phyloP scores from a whole-genome alignment of 2,329 filamentous ascomycete genomes.

The Phyllosticta citriasiana region DNA sequence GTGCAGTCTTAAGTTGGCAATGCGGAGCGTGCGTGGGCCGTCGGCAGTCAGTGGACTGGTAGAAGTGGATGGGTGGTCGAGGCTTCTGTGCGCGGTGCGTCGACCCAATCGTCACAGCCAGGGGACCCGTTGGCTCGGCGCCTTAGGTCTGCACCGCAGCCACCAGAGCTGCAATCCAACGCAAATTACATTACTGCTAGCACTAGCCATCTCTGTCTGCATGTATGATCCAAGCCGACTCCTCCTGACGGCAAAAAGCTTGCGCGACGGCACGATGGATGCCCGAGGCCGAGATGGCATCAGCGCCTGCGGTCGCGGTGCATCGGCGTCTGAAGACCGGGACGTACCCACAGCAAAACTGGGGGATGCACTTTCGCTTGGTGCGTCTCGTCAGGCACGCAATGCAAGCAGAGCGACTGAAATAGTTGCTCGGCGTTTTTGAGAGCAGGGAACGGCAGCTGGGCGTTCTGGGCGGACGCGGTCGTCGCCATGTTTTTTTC shows the following conservation, averaged over 20 bases:
- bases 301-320: background rate
- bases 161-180: too few species aligned
- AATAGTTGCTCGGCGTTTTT: background rate
- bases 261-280: background rate
- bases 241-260: too few species aligned
- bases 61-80: background rate
- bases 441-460: background rate
- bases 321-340: background rate
- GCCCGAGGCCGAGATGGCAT: background rate
- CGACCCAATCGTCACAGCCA: background rate
- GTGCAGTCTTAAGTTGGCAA: background rate
- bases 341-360: background rate
- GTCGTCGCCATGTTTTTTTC: background rate
- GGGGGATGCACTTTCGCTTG: background rate
- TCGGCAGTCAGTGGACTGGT: background rate
- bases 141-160: too few species aligned
- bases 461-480: background rate
- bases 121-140: background rate
- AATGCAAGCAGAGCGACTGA: too few species aligned
- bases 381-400: too few species aligned
- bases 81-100: background rate
- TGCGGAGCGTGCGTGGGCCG: background rate
- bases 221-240: too few species aligned
- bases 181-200: too few species aligned
- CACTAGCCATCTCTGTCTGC: too few species aligned